Evolutionary conservation across 129 eudicot genomes (phyloP).

Genomic region (Cynara cardunculus): DNA sequence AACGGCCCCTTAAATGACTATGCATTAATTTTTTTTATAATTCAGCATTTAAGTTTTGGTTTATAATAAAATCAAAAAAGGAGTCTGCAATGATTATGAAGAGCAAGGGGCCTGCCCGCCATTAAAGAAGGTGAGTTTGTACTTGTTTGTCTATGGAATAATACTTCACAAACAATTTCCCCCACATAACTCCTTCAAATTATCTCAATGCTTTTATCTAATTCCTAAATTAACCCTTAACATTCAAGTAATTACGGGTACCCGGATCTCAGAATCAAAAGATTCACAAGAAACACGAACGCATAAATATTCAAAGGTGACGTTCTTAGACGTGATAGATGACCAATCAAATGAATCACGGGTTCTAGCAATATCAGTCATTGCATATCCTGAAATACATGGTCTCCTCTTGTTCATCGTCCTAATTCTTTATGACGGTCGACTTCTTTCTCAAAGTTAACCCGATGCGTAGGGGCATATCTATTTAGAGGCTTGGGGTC

Average conservation of each 20-base stretch:
- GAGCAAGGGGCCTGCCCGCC: constrained; percentile 15
- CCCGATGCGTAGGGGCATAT: background rate
- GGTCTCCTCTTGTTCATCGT: background rate
- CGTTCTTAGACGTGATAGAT: background rate
- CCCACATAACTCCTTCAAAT: constrained; percentile 8
- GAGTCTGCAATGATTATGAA: background rate
- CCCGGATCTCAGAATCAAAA: background rate
- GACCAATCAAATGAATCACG: background rate
- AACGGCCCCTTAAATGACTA: too few relatives aligned
- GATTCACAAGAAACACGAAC: background rate
- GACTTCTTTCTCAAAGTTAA: background rate
- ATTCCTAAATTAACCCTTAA: background rate
- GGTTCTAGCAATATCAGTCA: background rate
- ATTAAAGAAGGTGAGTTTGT: constrained; percentile 13
- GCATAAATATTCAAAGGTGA: background rate
- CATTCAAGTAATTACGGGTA: background rate
- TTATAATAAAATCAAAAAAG: background rate
- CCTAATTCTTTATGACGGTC: background rate
- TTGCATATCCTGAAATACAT: too few relatives aligned
- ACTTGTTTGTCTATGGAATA: constrained; percentile 21
- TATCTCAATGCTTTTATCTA: background rate
- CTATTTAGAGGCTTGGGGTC: background rate
- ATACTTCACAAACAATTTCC: constrained; percentile 13
- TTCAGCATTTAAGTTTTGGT: background rate
- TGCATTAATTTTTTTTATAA: background rate